A percentile compares a stretch with the other conserved stretches of the same genome.
phyloP scores from a whole-genome alignment of 2,329 filamentous ascomycete species.

The Penicillium sp. region DNA sequence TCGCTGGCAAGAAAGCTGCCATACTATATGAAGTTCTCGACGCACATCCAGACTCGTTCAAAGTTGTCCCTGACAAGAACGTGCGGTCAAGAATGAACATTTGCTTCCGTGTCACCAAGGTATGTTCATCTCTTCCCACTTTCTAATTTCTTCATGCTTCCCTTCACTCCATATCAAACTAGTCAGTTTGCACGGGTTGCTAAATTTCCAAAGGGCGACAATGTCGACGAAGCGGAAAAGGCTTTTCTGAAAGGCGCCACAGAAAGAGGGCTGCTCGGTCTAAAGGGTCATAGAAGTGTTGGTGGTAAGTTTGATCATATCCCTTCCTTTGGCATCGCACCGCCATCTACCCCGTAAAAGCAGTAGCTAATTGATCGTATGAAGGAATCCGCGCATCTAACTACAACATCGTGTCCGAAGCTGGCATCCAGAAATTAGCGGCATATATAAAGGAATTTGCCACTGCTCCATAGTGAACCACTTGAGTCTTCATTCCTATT shows the following conservation, averaged over 20 bases:
- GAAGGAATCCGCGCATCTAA: constrained; percentile 72
- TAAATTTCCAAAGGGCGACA: constrained; percentile 43
- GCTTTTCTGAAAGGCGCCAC: constrained; percentile 71
- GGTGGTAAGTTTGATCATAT: constrained; percentile 47
- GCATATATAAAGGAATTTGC: constrained; percentile 54
- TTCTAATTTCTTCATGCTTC: not conserved
- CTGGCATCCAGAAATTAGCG: constrained; percentile 41
- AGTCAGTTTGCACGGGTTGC: not conserved
- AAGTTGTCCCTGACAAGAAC: constrained; percentile 69
- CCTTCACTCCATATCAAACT: too few species aligned
- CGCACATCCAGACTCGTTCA: constrained; percentile 67
- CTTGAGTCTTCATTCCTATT: not conserved
- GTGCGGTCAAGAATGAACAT: constrained; percentile 90
- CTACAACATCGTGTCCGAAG: constrained; percentile 74
- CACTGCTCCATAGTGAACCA: constrained; percentile 6
- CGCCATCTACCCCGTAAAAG: not conserved
- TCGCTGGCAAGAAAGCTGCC: constrained; percentile 70
- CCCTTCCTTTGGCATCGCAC: not conserved
- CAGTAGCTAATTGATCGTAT: not conserved
- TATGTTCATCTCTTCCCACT: constrained; percentile 32
- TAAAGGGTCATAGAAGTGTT: constrained; percentile 85
- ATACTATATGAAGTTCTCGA: constrained; percentile 77
- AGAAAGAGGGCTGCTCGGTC: constrained; percentile 64
- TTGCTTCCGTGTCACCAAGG: constrained; percentile 70
- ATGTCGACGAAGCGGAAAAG: constrained; percentile 66